Percentiles rank a stretch among this genome's conserved stretches.
Evolutionary conservation across 2,329 filamentous ascomycete species (phyloP).

Genomic region (Alternaria sp.): DNA sequence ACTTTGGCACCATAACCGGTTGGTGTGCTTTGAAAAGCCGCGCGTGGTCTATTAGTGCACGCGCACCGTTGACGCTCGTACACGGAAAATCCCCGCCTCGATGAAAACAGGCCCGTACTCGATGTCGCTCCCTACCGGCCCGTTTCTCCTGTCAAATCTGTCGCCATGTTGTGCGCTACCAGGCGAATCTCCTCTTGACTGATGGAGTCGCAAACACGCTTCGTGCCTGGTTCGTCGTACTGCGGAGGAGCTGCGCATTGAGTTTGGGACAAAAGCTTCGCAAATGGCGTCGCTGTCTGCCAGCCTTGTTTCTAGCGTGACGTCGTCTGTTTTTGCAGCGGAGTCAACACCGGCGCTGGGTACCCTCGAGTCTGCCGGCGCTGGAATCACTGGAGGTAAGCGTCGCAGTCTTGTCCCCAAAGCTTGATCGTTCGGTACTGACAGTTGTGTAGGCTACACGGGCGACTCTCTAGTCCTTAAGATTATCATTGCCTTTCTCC

Average conservation of each 20-base stretch:
- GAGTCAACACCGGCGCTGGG: slow-evolving; percentile 40
- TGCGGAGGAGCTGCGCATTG: background rate
- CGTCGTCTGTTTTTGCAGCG: slow-evolving; percentile 17
- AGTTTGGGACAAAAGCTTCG: slow-evolving; percentile 7
- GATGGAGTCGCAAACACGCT: slow-evolving; percentile 1
- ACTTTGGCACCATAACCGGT: slow-evolving; percentile 6
- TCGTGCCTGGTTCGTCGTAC: background rate
- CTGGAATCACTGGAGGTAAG: slow-evolving; percentile 44
- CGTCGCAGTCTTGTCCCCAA: background rate
- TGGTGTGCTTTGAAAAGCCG: slow-evolving; percentile 4
- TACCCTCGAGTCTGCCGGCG: slow-evolving; percentile 36
- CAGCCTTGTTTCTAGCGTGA: slow-evolving; percentile 21
- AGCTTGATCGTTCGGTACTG: background rate
- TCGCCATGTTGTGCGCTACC: background rate
- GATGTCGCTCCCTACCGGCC: slow-evolving; percentile 4
- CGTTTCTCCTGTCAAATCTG: slow-evolving; percentile 4
- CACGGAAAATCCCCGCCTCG: slow-evolving; percentile 7
- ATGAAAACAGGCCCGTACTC: background rate
- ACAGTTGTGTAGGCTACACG: slow-evolving; percentile 37
- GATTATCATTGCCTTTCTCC: slow-evolving; percentile 48
- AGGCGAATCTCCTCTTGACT: background rate
- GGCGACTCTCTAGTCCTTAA: slow-evolving; percentile 41
- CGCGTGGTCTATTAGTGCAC: slow-evolving; percentile 5
- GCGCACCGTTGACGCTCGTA: slow-evolving; percentile 2
- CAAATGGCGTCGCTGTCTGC: slow-evolving; percentile 26